phyloP scores from a whole-genome alignment of 495 filamentous ascomycete genomes.

The Penicillium pulvis region DNA sequence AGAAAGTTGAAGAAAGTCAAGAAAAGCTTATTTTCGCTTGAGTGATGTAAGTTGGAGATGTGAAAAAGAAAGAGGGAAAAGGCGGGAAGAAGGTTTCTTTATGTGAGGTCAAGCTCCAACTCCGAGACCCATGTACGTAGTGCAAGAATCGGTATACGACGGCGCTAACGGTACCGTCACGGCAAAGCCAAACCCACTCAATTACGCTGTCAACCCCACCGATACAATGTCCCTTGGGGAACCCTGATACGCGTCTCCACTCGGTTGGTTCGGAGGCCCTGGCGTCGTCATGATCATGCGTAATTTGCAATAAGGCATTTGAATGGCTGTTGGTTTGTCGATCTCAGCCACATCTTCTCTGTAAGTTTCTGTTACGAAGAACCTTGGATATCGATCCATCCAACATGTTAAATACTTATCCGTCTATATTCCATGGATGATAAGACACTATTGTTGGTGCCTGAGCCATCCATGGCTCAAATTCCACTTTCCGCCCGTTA shows the following conservation, averaged over 20 bases:
- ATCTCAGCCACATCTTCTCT: not conserved
- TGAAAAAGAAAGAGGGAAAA: not conserved
- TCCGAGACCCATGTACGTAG: not conserved
- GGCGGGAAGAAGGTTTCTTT: not conserved
- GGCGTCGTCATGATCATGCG: slow-evolving; percentile 11
- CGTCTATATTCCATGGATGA: not conserved
- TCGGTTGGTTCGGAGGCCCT: slow-evolving; percentile 6
- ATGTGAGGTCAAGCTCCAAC: not conserved
- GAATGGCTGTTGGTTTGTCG: not conserved
- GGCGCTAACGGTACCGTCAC: not conserved
- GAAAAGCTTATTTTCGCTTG: not conserved
- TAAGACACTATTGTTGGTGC: no score
- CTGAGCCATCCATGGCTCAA: no score
- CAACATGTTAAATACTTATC: not conserved
- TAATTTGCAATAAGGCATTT: not conserved
- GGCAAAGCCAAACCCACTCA: not conserved
- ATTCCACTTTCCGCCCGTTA: no score
- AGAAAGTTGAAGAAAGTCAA: not conserved
- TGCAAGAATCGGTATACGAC: not conserved
- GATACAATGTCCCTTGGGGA: not conserved
- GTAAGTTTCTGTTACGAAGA: not conserved
- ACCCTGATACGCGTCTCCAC: slow-evolving; percentile 4
- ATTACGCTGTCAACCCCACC: not conserved
- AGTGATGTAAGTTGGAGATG: not conserved
- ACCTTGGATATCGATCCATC: not conserved